Percentiles rank a stretch among this genome's conserved stretches.
Conservation (phyloP, 768 basidiomycete genomes). For the Leucocoprinus leucothites region DNA sequence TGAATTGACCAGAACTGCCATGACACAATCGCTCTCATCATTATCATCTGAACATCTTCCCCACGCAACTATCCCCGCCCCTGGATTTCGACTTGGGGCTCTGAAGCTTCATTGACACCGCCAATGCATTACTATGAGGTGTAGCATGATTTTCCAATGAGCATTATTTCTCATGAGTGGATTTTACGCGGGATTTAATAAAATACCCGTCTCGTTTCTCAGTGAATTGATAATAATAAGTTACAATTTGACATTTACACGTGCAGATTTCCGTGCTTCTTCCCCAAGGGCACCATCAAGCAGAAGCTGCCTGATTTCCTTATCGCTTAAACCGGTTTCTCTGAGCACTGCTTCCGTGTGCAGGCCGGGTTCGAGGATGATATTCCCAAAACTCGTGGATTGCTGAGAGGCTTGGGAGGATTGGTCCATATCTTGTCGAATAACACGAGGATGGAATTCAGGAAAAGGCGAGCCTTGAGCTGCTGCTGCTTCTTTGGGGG, state of each 20-base stretch:
- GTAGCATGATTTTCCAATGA: no score
- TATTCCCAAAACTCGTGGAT: conserved; percentile 9
- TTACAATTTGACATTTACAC: conserved; percentile 15
- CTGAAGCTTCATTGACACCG: no score
- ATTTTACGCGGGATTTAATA: background rate
- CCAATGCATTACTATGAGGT: no score
- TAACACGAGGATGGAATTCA: conserved; percentile 48
- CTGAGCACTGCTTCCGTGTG: conserved; percentile 52
- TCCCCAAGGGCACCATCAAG: conserved; percentile 47
- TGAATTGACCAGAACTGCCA: background rate
- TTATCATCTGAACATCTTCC: no score
- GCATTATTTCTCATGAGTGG: conserved; percentile 1
- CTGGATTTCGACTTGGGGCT: background rate
- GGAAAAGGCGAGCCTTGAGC: conserved; percentile 41
- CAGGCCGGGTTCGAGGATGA: conserved; percentile 41
- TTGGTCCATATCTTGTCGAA: conserved; percentile 3
- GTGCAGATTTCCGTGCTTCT: conserved; percentile 18
- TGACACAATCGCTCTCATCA: no score
- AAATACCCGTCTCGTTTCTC: background rate
- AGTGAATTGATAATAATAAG: background rate
- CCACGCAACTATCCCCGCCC: background rate
- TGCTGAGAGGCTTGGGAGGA: background rate
- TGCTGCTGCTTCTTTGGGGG: conserved; percentile 55
- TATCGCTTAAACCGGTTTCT: conserved; percentile 47
- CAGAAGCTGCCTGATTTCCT: conserved; percentile 35